phyloP scores from a whole-genome alignment of 2,329 filamentous ascomycete species.

The Dactylellina parvicollis region DNA sequence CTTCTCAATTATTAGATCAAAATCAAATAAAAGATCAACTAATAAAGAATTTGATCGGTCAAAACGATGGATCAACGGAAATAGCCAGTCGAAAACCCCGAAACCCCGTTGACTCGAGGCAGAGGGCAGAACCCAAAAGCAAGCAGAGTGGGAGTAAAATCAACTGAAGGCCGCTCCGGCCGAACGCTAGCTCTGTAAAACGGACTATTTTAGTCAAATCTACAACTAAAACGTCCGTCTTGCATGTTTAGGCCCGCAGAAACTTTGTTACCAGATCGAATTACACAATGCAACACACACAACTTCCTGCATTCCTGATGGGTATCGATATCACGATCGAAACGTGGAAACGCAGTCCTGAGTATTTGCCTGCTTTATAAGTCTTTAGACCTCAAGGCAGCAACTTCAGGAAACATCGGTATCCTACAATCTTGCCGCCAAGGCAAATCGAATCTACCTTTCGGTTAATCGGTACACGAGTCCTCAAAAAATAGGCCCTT shows the following conservation, averaged over 20 bases:
- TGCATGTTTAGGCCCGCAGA: not conserved
- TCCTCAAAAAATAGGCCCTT: not conserved
- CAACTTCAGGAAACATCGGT: not conserved
- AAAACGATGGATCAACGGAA: not conserved
- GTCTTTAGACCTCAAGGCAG: too few relatives aligned
- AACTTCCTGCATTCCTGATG: not conserved
- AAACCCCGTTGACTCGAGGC: slow-evolving; percentile 8
- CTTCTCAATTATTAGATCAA: not conserved
- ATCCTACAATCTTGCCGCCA: not conserved
- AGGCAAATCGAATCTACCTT: slow-evolving; percentile 6
- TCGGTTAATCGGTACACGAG: not conserved
- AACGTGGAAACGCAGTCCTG: too few relatives aligned
- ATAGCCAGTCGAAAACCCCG: not conserved
- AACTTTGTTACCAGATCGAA: slow-evolving; percentile 26
- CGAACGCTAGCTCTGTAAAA: not conserved
- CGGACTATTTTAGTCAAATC: slow-evolving; percentile 43
- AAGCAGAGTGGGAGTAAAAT: not conserved
- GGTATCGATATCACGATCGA: not conserved
- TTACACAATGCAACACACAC: slow-evolving; percentile 49
- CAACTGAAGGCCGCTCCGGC: not conserved
- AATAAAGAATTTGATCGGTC: not conserved
- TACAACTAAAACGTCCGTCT: slow-evolving; percentile 28
- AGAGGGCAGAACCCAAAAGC: slow-evolving; percentile 5
- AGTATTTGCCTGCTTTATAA: too few relatives aligned
- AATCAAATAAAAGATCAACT: too few relatives aligned